Evolutionary conservation across 2,329 filamentous ascomycete species (phyloP).

Genomic region (Pseudogymnoascus sp.): DNA sequence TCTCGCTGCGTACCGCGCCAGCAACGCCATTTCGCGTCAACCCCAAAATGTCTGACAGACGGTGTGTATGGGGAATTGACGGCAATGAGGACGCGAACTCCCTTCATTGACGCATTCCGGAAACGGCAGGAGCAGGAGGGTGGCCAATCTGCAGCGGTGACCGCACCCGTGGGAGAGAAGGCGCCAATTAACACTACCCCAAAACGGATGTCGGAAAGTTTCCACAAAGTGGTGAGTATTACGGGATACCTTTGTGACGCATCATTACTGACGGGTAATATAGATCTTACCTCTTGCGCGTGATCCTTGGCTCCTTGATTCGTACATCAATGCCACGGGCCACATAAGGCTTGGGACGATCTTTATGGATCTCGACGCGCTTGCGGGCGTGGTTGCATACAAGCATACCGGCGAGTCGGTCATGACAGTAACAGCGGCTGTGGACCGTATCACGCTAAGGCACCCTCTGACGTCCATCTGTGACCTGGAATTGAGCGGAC

Average conservation of each 20-base stretch:
- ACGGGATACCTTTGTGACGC: neutral
- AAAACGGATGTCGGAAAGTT: constrained; percentile 60
- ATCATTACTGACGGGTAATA: constrained; percentile 10
- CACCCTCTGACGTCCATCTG: constrained; percentile 59
- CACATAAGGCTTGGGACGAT: constrained; percentile 45
- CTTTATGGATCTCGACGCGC: constrained; percentile 65
- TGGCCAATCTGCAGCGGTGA: neutral
- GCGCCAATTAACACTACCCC: constrained; percentile 45
- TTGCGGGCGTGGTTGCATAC: constrained; percentile 62
- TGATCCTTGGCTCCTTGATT: constrained; percentile 63
- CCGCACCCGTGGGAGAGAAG: constrained; percentile 16
- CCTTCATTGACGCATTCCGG: constrained; percentile 58
- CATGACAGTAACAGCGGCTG: constrained; percentile 33
- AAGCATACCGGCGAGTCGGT: constrained; percentile 57
- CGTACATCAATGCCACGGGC: constrained; percentile 60
- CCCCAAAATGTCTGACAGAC: constrained; percentile 29
- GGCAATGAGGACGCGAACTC: constrained; percentile 52
- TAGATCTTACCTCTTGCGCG: constrained; percentile 55
- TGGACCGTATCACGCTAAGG: constrained; percentile 40
- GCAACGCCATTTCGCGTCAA: constrained; percentile 18
- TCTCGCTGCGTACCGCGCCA: neutral
- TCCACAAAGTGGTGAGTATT: constrained; percentile 49
- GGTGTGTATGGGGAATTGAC: constrained; percentile 53
- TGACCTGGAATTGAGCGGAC: constrained; percentile 54
- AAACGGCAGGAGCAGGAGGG: constrained; percentile 41